phyloP scores from a whole-genome alignment of 305 asterid species.

The Rubia peregrina region DNA sequence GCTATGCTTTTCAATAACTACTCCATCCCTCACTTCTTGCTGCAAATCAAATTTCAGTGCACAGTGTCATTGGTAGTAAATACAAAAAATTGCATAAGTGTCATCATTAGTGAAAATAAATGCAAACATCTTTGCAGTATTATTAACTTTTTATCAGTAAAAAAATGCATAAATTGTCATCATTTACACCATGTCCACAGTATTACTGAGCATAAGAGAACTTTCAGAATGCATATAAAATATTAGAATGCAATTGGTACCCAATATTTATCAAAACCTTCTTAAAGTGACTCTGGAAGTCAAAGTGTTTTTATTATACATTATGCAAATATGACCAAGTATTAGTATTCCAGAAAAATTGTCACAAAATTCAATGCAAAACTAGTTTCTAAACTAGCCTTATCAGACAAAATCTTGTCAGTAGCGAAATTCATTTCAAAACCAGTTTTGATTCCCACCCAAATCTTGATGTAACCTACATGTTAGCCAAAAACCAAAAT shows the following conservation, averaged over 20 bases:
- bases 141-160: neutral
- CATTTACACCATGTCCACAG: neutral
- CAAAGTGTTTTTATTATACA: neutral
- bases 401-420: neutral
- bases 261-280: neutral
- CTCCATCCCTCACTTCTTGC: slow-evolving; percentile 69
- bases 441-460: neutral
- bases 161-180: neutral
- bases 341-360: neutral
- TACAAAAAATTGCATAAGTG: neutral
- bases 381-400: neutral
- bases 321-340: neutral
- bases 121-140: neutral
- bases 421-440: neutral
- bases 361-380: neutral
- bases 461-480: neutral
- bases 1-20: slow-evolving; percentile 67
- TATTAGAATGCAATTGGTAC: neutral
- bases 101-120: neutral
- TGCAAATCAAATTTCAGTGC: slow-evolving; percentile 23
- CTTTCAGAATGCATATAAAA: neutral
- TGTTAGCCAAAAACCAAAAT: slow-evolving; percentile 1
- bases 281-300: neutral
- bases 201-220: neutral
- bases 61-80: slow-evolving; percentile 9